Conservation (phyloP, 306 rosid genomes). For the Ormosia semicastrata region DNA sequence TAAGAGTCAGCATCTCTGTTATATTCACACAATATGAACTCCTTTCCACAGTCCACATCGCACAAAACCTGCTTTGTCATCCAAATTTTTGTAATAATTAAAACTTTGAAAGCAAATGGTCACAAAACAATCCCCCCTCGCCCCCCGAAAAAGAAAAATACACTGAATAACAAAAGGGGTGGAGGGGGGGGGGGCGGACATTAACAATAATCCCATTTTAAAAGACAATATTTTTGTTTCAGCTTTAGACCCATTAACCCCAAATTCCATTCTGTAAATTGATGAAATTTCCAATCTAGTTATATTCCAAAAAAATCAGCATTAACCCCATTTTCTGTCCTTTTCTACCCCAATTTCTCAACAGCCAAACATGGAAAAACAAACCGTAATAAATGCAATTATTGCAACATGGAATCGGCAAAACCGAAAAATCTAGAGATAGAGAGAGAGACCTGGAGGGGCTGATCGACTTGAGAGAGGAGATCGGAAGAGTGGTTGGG, state of each 20-base stretch:
- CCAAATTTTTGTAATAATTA: background rate
- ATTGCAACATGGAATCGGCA: too few species aligned
- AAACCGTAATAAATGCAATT: background rate
- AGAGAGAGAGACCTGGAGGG: constrained; percentile 72
- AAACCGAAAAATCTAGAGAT: background rate
- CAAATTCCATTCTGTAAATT: background rate
- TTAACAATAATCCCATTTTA: background rate
- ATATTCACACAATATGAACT: constrained; percentile 91
- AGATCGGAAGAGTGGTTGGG: constrained; percentile 95
- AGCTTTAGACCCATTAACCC: background rate
- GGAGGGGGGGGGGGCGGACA: background rate
- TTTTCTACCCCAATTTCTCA: background rate
- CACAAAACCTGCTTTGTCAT: constrained; percentile 59
- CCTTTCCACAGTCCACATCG: constrained; percentile 70
- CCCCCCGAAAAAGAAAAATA: too few species aligned
- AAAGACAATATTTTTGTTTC: background rate
- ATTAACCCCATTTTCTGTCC: background rate
- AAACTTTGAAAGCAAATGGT: background rate
- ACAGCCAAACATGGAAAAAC: background rate
- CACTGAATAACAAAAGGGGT: too few species aligned
- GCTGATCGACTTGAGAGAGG: constrained; percentile 96
- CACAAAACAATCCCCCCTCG: background rate
- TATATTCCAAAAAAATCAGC: background rate
- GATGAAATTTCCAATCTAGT: background rate
- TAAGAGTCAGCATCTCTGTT: constrained; percentile 97